These are phyloP conservation scores for Cryphonectria carpinicola DNA, from an alignment of 2,329 filamentous ascomycete genomes.

Conservation along the genomic window DNA sequence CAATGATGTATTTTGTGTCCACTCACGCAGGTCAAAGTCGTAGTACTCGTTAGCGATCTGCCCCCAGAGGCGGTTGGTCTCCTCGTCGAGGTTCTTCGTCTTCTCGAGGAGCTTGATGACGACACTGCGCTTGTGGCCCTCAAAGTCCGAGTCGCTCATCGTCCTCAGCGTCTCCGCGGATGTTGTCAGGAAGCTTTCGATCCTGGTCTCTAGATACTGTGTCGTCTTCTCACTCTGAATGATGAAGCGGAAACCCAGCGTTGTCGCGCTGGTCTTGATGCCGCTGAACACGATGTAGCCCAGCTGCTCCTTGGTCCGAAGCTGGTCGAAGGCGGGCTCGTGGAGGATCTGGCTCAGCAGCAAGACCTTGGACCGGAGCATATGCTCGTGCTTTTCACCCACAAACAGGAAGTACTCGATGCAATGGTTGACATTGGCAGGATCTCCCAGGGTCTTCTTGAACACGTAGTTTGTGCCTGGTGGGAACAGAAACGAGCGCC, in stretches of 20 bases:
- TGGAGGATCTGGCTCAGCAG: slow-evolving; percentile 89
- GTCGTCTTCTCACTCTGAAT: slow-evolving; percentile 91
- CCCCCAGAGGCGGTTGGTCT: slow-evolving; percentile 80
- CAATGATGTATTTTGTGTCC: not conserved
- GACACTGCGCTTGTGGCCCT: slow-evolving; percentile 86
- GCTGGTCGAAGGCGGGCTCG: slow-evolving; percentile 91
- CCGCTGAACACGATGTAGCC: slow-evolving; percentile 96
- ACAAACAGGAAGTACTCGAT: slow-evolving; percentile 78
- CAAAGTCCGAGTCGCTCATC: slow-evolving; percentile 85
- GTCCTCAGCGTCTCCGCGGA: slow-evolving; percentile 69
- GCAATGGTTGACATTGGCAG: slow-evolving; percentile 86
- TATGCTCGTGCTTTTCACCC: slow-evolving; percentile 70
- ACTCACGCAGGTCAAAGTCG: slow-evolving; percentile 83
- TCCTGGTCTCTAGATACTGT: slow-evolving; percentile 82
- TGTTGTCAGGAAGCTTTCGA: slow-evolving; percentile 78
- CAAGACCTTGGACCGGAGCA: slow-evolving; percentile 73
- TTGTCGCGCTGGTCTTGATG: slow-evolving; percentile 71
- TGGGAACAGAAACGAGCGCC: slow-evolving; percentile 76
- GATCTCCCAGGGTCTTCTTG: slow-evolving; percentile 78
- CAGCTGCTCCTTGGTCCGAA: slow-evolving; percentile 95
- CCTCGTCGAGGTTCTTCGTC: slow-evolving; percentile 86
- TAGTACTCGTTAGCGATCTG: slow-evolving; percentile 86
- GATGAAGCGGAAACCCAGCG: slow-evolving; percentile 83
- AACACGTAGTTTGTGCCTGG: slow-evolving; percentile 83
- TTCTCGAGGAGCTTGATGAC: slow-evolving; percentile 88